phyloP scores from a whole-genome alignment of 192 early-diverging fungal genomes.

The Mortierella antarctica region DNA sequence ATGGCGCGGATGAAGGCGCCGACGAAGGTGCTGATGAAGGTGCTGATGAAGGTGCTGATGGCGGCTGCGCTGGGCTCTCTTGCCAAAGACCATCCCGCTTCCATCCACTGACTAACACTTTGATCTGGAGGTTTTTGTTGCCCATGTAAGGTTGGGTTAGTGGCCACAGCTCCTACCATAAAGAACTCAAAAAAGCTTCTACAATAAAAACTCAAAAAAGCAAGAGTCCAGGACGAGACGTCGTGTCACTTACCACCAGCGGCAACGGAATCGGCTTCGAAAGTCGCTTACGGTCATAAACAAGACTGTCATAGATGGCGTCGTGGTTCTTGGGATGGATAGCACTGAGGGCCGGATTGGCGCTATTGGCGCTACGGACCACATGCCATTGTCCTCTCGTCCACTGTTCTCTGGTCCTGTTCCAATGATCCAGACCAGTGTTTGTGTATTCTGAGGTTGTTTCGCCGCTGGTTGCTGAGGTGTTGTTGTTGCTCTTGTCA shows the following conservation, averaged over 20 bases:
- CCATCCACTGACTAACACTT: conserved; percentile 65
- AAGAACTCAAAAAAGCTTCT: conserved; percentile 55
- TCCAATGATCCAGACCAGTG: conserved; percentile 60
- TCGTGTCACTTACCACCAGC: conserved; percentile 49
- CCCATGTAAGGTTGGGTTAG: conserved; percentile 2
- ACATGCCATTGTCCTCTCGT: conserved; percentile 39
- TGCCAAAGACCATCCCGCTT: conserved; percentile 66
- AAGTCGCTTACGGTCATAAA: conserved; percentile 56
- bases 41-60: conserved; percentile 15
- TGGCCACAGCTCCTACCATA: conserved; percentile 57
- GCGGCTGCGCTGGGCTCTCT: conserved; percentile 52
- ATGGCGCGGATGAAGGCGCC: conserved; percentile 12
- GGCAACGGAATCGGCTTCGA: conserved; percentile 60
- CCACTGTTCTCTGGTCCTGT: conserved; percentile 59
- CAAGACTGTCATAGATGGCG: conserved; percentile 58
- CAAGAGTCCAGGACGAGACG: conserved; percentile 1
- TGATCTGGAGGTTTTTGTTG: conserved; percentile 44
- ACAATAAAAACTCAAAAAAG: conserved; percentile 54
- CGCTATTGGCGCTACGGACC: conserved; percentile 34
- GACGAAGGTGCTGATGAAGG: conserved; percentile 18
- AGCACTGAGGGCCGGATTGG: conserved; percentile 44
- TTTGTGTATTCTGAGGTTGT: not conserved
- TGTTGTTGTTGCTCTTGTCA: not conserved
- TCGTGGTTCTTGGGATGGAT: conserved; percentile 43
- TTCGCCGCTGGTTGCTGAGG: not conserved